Evolutionary conservation across 768 basidiomycete genomes (phyloP).

Genomic region (Rickenella mellea): DNA sequence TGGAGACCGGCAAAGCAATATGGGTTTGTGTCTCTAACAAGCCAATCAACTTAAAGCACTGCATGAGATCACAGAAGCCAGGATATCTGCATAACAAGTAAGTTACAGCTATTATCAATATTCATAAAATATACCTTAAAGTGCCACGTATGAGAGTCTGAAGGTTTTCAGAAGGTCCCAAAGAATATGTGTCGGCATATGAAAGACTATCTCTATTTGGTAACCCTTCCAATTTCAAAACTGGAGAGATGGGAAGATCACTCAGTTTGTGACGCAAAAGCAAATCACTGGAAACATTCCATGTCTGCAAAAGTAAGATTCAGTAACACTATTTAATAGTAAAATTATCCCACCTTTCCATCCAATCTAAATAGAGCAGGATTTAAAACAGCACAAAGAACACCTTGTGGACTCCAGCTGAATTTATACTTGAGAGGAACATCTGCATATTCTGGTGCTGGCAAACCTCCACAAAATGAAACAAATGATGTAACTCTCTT

Average conservation of each 20-base stretch:
- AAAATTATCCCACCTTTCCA: constrained; percentile 34
- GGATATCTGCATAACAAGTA: constrained; percentile 49
- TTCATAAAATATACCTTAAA: constrained; percentile 42
- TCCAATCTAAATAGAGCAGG: constrained; percentile 55
- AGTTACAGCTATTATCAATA: neutral
- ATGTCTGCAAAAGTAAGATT: neutral
- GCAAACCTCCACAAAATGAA: constrained; percentile 90
- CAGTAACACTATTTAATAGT: too few species aligned
- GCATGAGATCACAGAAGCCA: constrained; percentile 69
- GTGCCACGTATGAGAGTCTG: constrained; percentile 79
- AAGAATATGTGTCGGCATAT: constrained; percentile 58
- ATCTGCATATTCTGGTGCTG: constrained; percentile 55
- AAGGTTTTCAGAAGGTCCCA: constrained; percentile 32
- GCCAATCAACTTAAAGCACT: constrained; percentile 62
- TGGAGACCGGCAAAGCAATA: neutral
- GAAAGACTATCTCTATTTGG: constrained; percentile 76
- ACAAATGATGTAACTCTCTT: constrained; percentile 64
- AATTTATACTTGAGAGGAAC: constrained; percentile 87
- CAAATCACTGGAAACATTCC: neutral
- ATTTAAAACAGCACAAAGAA: constrained; percentile 73
- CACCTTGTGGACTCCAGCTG: constrained; percentile 87
- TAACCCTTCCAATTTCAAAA: constrained; percentile 68
- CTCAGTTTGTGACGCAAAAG: constrained; percentile 37
- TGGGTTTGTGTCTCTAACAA: constrained; percentile 38
- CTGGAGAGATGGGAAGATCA: constrained; percentile 55